phyloP scores from a whole-genome alignment of 176 grass and related monocot genomes.

The Lolium rigidum region DNA sequence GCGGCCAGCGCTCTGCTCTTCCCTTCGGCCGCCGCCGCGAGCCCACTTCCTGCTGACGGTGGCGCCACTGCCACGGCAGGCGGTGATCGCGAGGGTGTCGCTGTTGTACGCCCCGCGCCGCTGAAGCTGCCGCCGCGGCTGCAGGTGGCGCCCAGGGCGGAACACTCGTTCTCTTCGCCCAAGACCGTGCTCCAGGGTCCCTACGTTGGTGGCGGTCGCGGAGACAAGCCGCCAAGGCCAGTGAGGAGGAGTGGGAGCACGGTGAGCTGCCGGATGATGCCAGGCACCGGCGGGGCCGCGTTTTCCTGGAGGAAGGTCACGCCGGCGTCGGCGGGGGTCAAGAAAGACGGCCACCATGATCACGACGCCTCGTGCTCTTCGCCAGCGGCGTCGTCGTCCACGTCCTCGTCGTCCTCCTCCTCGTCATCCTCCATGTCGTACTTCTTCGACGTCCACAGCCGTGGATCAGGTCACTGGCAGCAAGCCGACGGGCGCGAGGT shows the following conservation, averaged over 20 bases:
- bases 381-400: slow-evolving; percentile 1
- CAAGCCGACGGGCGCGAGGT: not conserved
- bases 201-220: not conserved
- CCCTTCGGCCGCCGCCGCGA: not conserved
- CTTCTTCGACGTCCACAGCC: slow-evolving; percentile 20
- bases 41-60: not conserved
- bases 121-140: slow-evolving; percentile 74
- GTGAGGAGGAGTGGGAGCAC: slow-evolving; percentile 30
- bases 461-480: not conserved
- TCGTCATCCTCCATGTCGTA: slow-evolving; percentile 9
- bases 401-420: not conserved
- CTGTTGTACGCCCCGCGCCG: not conserved
- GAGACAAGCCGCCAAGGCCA: slow-evolving; percentile 15
- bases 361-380: not conserved
- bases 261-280: not conserved
- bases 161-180: slow-evolving; percentile 28
- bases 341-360: not conserved
- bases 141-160: slow-evolving; percentile 5
- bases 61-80: not conserved
- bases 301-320: slow-evolving; percentile 44
- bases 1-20: not conserved
- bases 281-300: not conserved
- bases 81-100: not conserved
- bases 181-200: slow-evolving; percentile 41
- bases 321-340: not conserved